Evolutionary conservation across 768 basidiomycete species (phyloP).

Genomic region (Peribolospora kevripleyi): DNA sequence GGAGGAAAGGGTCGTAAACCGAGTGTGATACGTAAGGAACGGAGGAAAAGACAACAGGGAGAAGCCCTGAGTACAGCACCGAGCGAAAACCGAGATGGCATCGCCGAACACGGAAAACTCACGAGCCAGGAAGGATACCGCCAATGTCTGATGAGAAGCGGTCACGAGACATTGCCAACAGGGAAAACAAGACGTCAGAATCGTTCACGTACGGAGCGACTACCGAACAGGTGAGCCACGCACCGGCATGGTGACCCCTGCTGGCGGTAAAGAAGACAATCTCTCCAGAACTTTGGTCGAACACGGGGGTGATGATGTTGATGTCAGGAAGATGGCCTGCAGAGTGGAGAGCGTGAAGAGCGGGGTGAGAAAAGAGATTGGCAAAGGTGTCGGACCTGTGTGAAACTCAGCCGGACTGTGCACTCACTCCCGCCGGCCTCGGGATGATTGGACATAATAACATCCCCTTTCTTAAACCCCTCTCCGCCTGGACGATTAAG

Average conservation of each 20-base stretch:
- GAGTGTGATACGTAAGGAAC: too few relatives aligned
- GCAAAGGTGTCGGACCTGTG: too few relatives aligned
- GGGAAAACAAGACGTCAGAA: background rate
- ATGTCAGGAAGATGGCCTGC: conserved; percentile 31
- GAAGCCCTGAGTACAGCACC: too few relatives aligned
- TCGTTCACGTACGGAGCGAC: too few relatives aligned
- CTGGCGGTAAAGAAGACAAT: conserved; percentile 31
- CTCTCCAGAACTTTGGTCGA: conserved; percentile 29
- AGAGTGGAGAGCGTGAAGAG: background rate
- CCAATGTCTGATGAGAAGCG: conserved; percentile 21
- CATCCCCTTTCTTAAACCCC: conserved; percentile 63
- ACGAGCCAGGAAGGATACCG: conserved; percentile 47
- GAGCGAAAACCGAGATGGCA: too few relatives aligned
- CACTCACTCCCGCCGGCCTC: conserved; percentile 34
- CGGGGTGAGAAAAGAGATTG: background rate
- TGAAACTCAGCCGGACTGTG: too few relatives aligned
- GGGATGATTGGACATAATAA: conserved; percentile 77
- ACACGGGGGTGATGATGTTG: conserved; percentile 82
- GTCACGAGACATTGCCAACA: background rate
- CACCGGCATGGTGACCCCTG: conserved; percentile 80
- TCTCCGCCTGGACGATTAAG: conserved; percentile 20
- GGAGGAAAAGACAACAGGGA: too few relatives aligned
- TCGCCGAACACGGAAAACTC: background rate
- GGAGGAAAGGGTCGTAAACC: too few relatives aligned
- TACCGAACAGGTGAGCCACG: background rate